Evolutionary conservation across 768 basidiomycete genomes (phyloP).

Genomic region (Pleurotus citrinopileatus): DNA sequence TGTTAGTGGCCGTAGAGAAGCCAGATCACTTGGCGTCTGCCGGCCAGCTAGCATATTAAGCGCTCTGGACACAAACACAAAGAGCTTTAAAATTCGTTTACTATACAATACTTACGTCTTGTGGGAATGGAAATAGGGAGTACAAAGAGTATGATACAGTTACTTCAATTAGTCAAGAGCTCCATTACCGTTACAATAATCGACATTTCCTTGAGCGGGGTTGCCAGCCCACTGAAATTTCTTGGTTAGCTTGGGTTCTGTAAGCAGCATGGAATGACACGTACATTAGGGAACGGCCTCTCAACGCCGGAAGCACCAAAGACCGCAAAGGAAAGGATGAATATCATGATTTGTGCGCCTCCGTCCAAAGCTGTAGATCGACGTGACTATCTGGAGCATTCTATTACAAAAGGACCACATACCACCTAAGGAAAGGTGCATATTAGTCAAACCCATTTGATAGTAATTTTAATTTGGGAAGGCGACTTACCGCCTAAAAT

Average conservation of each 20-base stretch:
- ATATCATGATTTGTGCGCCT: constrained; percentile 63
- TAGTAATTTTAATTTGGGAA: background rate
- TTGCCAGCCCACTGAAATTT: constrained; percentile 49
- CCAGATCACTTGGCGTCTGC: too few species aligned
- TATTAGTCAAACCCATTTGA: background rate
- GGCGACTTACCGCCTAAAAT: constrained; percentile 48
- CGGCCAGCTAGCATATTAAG: too few species aligned
- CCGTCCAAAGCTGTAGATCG: constrained; percentile 46
- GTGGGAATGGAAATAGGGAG: too few species aligned
- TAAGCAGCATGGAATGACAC: constrained; percentile 12
- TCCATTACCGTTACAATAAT: constrained; percentile 60
- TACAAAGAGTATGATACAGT: background rate
- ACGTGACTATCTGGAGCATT: background rate
- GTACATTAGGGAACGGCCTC: constrained; percentile 46
- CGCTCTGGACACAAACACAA: too few species aligned
- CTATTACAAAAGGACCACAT: background rate
- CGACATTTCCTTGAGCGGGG: constrained; percentile 48
- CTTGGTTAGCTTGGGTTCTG: constrained; percentile 1
- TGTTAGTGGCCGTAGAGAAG: too few species aligned
- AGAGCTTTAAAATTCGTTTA: too few species aligned
- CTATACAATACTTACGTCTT: too few species aligned
- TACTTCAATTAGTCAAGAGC: constrained; percentile 33
- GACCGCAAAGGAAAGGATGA: constrained; percentile 62
- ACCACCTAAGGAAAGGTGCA: background rate
- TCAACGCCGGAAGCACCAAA: constrained; percentile 54